Base-by-base conservation (phyloP, 805 yeast species). In the Kurtzmaniella fragi region DNA sequence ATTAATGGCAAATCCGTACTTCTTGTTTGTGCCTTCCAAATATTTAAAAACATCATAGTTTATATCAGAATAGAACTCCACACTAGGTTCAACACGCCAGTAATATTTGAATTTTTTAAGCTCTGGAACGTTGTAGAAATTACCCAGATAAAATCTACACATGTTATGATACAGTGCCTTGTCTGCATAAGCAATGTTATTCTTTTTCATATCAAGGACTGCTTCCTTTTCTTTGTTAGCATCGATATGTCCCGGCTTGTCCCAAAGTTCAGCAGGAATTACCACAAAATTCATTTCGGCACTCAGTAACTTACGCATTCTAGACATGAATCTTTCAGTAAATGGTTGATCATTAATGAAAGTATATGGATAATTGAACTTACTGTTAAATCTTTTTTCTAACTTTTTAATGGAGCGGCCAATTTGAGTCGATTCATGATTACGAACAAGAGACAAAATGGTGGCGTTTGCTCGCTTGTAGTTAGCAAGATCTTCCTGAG, bases 61-160 rank as follows among this genome's bases (percentile, higher is more conserved):
- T 32, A 86, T 61, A 39, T 80, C 77, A 51, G 87, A 79, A 53
- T 67, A 83, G 53, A 81, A 84, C 20, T 71, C 67, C 1, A 87
- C 85, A 28, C 64, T 64, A 6, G 95, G 95, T 59, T 86, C 95
- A 35, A 86, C 67, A 44, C 95, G 67, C 95, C 95, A 86, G 53
- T 82, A 83, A 61, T 81, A 86, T 48, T 69, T 73, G 61, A 71
- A 82, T 42, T 84, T 67, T 42, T 70, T 63, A 53, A 86, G 56
- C 40, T 75, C 71, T 10, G 84, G 84, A 44, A 82, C 75, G 36
- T 82, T 70, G 54, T 72, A 83, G 51, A 85, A 83, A 42, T 61
- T 62, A 10, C 77, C 78, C 36, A 83, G 78, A 56, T 84, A 84
- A 59, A 81, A 86, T 17, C 95, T 71, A 56, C 95, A 86, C 95